Evolutionary conservation across 2,329 filamentous ascomycete genomes (phyloP).

Genomic region (Aspergillus hortae): DNA sequence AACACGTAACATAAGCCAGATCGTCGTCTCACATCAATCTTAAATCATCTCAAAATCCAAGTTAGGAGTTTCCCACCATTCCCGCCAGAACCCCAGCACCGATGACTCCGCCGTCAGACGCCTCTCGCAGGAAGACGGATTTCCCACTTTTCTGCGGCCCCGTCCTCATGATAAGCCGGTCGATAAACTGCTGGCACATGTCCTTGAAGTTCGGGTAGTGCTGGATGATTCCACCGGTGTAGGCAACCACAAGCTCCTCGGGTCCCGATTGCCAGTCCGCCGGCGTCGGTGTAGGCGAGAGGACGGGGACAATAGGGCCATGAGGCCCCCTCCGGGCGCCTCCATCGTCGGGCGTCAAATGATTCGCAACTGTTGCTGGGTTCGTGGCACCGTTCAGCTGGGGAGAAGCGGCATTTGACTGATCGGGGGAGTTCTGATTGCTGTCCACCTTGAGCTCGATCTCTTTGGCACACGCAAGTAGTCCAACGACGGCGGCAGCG

Average conservation of each 20-base stretch:
- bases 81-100: conserved; percentile 54
- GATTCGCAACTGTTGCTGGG: conserved; percentile 13
- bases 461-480: conserved; percentile 67
- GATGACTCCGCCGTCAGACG: conserved; percentile 53
- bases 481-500: conserved; percentile 67
- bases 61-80: conserved; percentile 34
- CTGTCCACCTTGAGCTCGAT: conserved; percentile 47
- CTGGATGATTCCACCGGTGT: conserved; percentile 76
- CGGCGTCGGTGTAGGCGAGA: conserved; percentile 30
- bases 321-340: conserved; percentile 7
- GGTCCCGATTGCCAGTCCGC: conserved; percentile 42
- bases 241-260: conserved; percentile 70
- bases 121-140: conserved; percentile 50
- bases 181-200: conserved; percentile 67
- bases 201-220: conserved; percentile 70
- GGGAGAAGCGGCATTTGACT: conserved; percentile 21
- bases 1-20: neutral
- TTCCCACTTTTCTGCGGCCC: conserved; percentile 46
- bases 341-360: conserved; percentile 6
- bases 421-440: conserved; percentile 33
- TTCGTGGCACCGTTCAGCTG: conserved; percentile 22
- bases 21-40: conserved; percentile 8
- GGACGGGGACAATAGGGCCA: conserved; percentile 35
- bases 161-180: conserved; percentile 49
- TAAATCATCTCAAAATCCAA: neutral